Evolutionary conservation across 2,329 filamentous ascomycete genomes (phyloP).

Genomic region (Sclerotinia spermophila): DNA sequence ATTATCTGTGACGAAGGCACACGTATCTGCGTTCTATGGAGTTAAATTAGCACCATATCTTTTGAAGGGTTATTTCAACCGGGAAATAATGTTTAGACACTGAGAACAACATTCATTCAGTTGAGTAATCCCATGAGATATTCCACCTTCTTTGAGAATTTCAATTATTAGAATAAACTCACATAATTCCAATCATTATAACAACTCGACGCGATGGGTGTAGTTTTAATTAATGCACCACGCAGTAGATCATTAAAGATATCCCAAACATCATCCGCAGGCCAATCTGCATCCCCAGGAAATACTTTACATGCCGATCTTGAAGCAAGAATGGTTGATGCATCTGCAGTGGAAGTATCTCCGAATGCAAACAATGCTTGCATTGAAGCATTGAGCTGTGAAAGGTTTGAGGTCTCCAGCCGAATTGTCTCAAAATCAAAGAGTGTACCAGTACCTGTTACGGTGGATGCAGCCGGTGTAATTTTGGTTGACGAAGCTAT

Average conservation of each 20-base stretch:
- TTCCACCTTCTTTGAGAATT: background rate
- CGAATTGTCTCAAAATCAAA: slow-evolving; percentile 5
- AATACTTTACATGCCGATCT: slow-evolving; percentile 25
- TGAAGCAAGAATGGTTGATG: background rate
- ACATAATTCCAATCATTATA: slow-evolving; percentile 1
- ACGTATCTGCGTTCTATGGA: slow-evolving; percentile 35
- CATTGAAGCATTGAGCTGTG: slow-evolving; percentile 11
- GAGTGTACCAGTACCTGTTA: background rate
- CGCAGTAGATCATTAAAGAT: slow-evolving; percentile 45
- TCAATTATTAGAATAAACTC: background rate
- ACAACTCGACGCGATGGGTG: slow-evolving; percentile 40
- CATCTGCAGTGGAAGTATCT: slow-evolving; percentile 1
- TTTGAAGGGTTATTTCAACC: background rate
- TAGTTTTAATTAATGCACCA: slow-evolving; percentile 43
- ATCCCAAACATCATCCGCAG: slow-evolving; percentile 45
- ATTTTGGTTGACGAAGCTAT: background rate
- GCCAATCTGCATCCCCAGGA: slow-evolving; percentile 43
- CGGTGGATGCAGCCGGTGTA: background rate
- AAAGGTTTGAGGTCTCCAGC: background rate
- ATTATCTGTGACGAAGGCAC: slow-evolving; percentile 33
- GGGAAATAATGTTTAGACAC: background rate
- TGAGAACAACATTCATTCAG: too few species aligned
- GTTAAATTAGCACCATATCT: slow-evolving; percentile 40
- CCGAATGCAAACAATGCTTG: slow-evolving; percentile 7
- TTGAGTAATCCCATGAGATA: background rate